These are phyloP conservation scores for Haplosporangium sp. DNA, from an alignment of 371 early-diverging fungal genomes.

Conservation along the genomic window DNA sequence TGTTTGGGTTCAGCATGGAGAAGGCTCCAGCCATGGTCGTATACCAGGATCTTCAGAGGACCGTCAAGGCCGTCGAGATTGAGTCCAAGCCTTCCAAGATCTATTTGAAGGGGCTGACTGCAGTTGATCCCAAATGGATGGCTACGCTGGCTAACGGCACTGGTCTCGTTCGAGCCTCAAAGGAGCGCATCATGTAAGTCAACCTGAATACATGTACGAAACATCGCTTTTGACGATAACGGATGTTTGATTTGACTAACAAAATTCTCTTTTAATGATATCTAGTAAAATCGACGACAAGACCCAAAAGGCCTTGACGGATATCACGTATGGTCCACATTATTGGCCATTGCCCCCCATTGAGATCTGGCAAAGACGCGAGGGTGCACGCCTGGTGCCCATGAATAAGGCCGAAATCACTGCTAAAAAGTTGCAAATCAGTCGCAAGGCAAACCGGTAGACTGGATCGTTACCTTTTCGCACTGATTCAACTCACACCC, in stretches of 20 bases:
- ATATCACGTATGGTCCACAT: slow-evolving; percentile 76
- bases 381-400: slow-evolving; percentile 74
- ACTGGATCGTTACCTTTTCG: too few species aligned
- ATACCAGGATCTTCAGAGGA: slow-evolving; percentile 72
- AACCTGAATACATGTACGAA: slow-evolving; percentile 15
- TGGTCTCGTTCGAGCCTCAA: slow-evolving; percentile 76
- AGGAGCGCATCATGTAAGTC: slow-evolving; percentile 75
- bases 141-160: slow-evolving; percentile 67
- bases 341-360: slow-evolving; percentile 81
- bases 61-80: slow-evolving; percentile 51
- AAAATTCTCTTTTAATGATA: neutral
- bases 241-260: too few species aligned
- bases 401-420: slow-evolving; percentile 48
- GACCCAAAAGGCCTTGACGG: slow-evolving; percentile 75
- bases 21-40: slow-evolving; percentile 84
- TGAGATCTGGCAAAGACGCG: slow-evolving; percentile 72
- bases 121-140: slow-evolving; percentile 84
- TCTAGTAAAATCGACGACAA: slow-evolving; percentile 71
- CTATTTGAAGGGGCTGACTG: slow-evolving; percentile 87
- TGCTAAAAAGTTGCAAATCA: slow-evolving; percentile 53
- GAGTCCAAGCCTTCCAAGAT: slow-evolving; percentile 59
- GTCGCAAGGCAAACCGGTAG: slow-evolving; percentile 52
- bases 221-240: too few species aligned
- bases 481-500: neutral
- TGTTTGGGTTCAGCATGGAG: slow-evolving; percentile 66